Conservation (phyloP, 371 early-diverging fungal genomes). For the Apophysomyces variabilis region DNA sequence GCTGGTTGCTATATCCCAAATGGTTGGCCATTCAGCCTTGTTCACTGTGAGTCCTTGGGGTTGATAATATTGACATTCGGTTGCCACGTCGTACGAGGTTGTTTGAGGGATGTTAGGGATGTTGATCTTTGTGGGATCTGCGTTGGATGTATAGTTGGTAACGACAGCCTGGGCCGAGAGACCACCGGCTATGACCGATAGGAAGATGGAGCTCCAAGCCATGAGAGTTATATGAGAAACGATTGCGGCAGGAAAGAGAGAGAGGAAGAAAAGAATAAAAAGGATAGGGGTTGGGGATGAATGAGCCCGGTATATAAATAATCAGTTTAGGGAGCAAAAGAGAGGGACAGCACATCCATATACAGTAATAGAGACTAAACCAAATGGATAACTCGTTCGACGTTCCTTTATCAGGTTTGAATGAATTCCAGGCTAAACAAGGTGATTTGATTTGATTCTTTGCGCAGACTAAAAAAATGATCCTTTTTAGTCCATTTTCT, state of each 20-base stretch:
- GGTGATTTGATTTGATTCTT: slow-evolving; percentile 3
- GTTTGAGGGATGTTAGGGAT: slow-evolving; percentile 44
- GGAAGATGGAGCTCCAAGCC: slow-evolving; percentile 5
- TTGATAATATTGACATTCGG: slow-evolving; percentile 41
- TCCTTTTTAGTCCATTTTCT: slow-evolving; percentile 7
- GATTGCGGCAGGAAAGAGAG: slow-evolving; percentile 2
- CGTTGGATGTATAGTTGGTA: slow-evolving; percentile 28
- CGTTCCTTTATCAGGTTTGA: slow-evolving; percentile 8
- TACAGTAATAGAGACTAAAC: slow-evolving; percentile 10
- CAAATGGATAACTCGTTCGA: slow-evolving; percentile 8
- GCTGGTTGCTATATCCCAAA: slow-evolving; percentile 42
- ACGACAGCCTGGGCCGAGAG: slow-evolving; percentile 22
- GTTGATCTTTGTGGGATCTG: slow-evolving; percentile 37
- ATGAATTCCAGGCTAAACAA: slow-evolving; percentile 9
- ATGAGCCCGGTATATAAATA: slow-evolving; percentile 8
- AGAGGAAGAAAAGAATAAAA: slow-evolving; percentile 3
- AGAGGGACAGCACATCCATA: background rate
- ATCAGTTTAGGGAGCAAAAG: background rate
- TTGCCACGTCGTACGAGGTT: slow-evolving; percentile 30
- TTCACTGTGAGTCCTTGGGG: slow-evolving; percentile 18
- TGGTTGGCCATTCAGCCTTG: slow-evolving; percentile 37
- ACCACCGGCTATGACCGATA: slow-evolving; percentile 19
- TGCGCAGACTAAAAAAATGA: slow-evolving; percentile 5
- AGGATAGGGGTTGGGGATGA: background rate
- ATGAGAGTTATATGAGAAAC: background rate